Evolutionary conservation across 331 rosid genomes (phyloP).

Genomic region (Prunus yedoensis): DNA sequence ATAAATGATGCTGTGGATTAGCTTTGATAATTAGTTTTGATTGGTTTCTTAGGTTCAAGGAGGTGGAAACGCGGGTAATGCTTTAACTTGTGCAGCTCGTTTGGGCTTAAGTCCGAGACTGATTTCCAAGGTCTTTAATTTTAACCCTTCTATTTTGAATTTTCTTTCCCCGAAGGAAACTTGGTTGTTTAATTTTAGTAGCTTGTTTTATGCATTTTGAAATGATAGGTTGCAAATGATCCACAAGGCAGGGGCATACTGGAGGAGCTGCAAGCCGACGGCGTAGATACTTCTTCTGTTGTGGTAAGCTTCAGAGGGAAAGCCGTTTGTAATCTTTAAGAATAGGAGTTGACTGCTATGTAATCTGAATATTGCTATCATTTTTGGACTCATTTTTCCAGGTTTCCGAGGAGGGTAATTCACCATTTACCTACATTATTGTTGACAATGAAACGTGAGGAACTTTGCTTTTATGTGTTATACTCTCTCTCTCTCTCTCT

Average conservation of each 20-base stretch:
- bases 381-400: constrained; percentile 36
- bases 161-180: not conserved
- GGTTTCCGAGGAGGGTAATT: constrained; percentile 75
- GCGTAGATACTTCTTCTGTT: constrained; percentile 70
- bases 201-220: constrained; percentile 17
- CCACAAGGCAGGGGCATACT: constrained; percentile 62
- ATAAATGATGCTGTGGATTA: not conserved
- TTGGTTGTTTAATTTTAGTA: constrained; percentile 1
- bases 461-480: not conserved
- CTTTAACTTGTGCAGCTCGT: constrained; percentile 80
- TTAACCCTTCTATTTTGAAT: not conserved
- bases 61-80: constrained; percentile 83
- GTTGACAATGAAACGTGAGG: constrained; percentile 50
- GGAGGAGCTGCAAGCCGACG: constrained; percentile 72
- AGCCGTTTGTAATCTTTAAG: constrained; percentile 13
- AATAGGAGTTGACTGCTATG: not conserved
- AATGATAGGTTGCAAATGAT: constrained; percentile 75
- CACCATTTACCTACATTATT: constrained; percentile 79
- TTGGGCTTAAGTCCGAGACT: constrained; percentile 74
- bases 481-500: constrained; percentile 14
- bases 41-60: constrained; percentile 67
- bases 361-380: not conserved
- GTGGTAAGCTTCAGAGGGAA: constrained; percentile 47
- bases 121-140: constrained; percentile 61
- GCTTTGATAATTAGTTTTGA: not conserved